Evolutionary conservation across 140 eudicot species (phyloP).

Genomic region (Ambrosia hybrid): DNA sequence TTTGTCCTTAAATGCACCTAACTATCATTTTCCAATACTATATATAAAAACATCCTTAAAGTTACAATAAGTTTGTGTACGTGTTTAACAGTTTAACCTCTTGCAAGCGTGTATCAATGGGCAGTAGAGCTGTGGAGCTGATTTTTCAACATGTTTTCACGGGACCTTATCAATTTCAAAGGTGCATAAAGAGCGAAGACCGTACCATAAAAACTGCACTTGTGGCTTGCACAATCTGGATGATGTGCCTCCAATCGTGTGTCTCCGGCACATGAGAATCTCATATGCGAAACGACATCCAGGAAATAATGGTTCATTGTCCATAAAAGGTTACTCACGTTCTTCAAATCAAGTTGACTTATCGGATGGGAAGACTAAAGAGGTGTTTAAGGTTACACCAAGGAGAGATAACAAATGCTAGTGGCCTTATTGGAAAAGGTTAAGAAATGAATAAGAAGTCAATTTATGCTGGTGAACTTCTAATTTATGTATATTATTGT

Average conservation of each 20-base stretch:
- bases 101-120: constrained; percentile 9
- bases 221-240: constrained; percentile 42
- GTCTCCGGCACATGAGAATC: constrained; percentile 24
- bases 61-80: neutral
- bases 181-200: constrained; percentile 34
- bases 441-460: neutral
- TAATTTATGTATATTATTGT: neutral
- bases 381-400: neutral
- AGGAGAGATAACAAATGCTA: neutral
- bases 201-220: constrained; percentile 44
- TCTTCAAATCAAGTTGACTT: constrained; percentile 11
- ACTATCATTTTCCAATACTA: constrained; percentile 2
- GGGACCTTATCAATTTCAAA: constrained; percentile 39
- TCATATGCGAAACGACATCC: constrained; percentile 28
- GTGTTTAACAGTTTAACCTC: neutral
- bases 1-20: constrained; percentile 5
- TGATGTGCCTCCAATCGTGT: constrained; percentile 16
- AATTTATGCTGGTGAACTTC: neutral
- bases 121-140: constrained; percentile 36
- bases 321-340: constrained; percentile 23
- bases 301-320: constrained; percentile 26
- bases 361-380: neutral
- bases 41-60: constrained; percentile 1
- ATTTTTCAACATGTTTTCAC: constrained; percentile 30
- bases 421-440: neutral